phyloP scores from a whole-genome alignment of 352 stramenopile species.

The Pythium aquatile region DNA sequence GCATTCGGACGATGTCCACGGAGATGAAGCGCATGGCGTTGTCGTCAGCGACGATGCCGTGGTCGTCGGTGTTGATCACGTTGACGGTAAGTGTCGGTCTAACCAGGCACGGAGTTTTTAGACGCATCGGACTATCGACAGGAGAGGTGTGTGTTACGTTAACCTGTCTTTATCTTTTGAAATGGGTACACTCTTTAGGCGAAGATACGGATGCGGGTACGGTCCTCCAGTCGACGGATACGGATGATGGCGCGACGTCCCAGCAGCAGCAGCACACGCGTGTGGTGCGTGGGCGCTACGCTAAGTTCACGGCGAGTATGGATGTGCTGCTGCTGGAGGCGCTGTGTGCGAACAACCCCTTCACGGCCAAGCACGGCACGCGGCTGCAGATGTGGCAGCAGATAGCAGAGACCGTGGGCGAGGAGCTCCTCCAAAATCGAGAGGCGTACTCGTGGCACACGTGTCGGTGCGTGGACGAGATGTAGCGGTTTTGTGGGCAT shows the following conservation, averaged over 20 bases:
- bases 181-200: neutral
- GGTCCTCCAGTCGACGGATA: neutral
- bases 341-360: constrained; percentile 70
- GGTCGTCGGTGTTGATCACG: neutral
- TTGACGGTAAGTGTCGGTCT: neutral
- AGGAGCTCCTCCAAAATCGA: constrained; percentile 63
- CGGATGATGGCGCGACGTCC: neutral
- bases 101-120: neutral
- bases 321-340: constrained; percentile 76
- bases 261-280: constrained; percentile 37
- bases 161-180: no score
- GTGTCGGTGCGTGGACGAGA: constrained; percentile 46
- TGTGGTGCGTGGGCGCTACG: constrained; percentile 58
- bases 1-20: neutral
- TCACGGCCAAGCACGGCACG: constrained; percentile 80
- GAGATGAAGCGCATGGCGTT: neutral
- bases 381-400: constrained; percentile 82
- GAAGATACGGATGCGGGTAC: constrained; percentile 4
- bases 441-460: constrained; percentile 81
- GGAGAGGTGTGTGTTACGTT: neutral
- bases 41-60: neutral
- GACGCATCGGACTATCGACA: neutral
- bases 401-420: constrained; percentile 59
- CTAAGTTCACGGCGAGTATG: constrained; percentile 79
- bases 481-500: neutral